Evolutionary conservation across 176 grass and related monocot genomes (phyloP).

Genomic region (Guadua angustifolia): DNA sequence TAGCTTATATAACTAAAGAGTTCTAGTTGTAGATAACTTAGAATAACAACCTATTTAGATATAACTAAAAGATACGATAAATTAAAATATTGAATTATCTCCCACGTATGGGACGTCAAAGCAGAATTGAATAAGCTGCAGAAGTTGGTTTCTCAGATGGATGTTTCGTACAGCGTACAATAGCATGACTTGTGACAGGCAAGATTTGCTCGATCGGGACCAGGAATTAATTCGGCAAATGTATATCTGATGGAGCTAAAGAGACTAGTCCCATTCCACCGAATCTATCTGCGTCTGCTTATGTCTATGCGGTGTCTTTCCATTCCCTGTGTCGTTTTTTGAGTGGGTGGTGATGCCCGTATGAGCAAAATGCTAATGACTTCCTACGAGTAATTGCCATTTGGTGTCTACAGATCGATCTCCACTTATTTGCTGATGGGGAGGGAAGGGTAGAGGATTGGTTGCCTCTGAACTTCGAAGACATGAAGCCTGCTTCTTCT

Average conservation of each 20-base stretch:
- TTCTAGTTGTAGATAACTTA: no score
- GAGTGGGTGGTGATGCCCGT: neutral
- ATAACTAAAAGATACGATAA: no score
- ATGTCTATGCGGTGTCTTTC: neutral
- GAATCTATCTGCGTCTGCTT: neutral
- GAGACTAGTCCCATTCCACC: neutral
- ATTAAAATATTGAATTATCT: no score
- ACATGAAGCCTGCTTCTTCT: no score
- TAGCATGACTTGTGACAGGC: conserved; percentile 35
- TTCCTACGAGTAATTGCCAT: neutral
- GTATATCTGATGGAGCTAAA: neutral
- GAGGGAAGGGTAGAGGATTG: neutral
- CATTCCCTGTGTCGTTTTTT: neutral
- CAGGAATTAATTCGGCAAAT: neutral
- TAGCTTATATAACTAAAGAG: no score
- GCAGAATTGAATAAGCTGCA: conserved; percentile 49
- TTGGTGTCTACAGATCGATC: neutral
- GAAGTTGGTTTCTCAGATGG: conserved; percentile 42
- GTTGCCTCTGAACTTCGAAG: neutral
- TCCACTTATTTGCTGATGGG: neutral
- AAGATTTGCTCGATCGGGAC: neutral
- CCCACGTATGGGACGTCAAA: no score
- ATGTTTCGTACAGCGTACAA: conserved; percentile 1
- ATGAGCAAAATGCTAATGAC: neutral
- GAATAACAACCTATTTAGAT: no score